Base-by-base conservation (phyloP, 225 moss, liverwort and hornwort species). In the Pseudoscleropodium purum region DNA sequence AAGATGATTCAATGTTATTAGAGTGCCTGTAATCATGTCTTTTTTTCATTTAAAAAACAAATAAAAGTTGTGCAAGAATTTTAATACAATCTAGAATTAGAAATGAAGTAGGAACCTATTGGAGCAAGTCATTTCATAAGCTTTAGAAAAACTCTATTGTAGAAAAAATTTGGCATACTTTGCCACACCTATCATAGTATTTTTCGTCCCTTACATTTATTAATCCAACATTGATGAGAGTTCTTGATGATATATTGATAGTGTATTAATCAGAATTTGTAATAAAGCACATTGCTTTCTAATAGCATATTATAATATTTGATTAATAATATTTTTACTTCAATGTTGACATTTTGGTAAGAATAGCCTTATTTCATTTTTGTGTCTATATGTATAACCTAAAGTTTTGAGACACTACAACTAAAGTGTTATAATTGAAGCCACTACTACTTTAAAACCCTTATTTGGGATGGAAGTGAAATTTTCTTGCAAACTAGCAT, bases 211-310 rank as follows among this genome's bases (percentile, higher is more conserved):
- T 74, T 24, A 1, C 17, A 29, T 43, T 73, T 43, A 69, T 10
- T 10, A 27, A 2, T 6, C 2, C 3, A 43, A 73, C 15, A 43
- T 73, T 72, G 72, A 41, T 15, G 41, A 72, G 15, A 72, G 25
- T 26, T 72, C 5, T 43, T 27, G 15, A 73, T 41, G 15, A 72
- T 26, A 16, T 41, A 26, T 6, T 2, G 8, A 6, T 23, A 59
- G 43, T 0, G 0, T 43, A 73, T 15, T 15, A 9, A n/a, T n/a
- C n/a, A n/a, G 47, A 47, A 7, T 24, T n/a, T n/a, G 2, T n/a
- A 13, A 13, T 24, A 69, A 69, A 69, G 13, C 68, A 67, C 37
- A 6, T 68, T 68, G 68, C 39, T 47, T 47, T 47, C 9, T 47
- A 47, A 47, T 47, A n/a, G n/a, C n/a, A n/a, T n/a, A n/a, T n/a